Evolutionary conservation across 306 rosid genomes (phyloP), one percentile per base, ranked within the genome.

Genomic region (Cicer cuneatum): DNA sequence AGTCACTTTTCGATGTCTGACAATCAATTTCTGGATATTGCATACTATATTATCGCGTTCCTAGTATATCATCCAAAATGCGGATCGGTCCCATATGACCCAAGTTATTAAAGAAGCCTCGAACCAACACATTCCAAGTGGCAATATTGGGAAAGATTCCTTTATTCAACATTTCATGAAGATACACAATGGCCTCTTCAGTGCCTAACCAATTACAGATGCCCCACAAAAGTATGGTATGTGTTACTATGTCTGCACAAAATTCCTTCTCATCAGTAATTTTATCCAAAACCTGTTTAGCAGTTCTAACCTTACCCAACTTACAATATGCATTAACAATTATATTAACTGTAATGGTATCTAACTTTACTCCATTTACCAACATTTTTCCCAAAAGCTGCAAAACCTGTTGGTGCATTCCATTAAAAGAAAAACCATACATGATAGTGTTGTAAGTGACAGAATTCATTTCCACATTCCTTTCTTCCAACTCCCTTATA

Each of bases 31-130:
- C 11, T 41, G 51, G 73, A 74, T 62, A 47, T 56, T 13, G 13
- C 52, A 64, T 9, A 18, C 71, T 19, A 19, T 8, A 66, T 66
- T 74, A 83, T 75, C 80, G 64, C 35, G 84, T 81, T 37, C 72
- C 76, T 79, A 91, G 61, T 29, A 93, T 84, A 74, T 88, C 86
- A 71, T 88, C 96, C 73, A 91, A 70, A 80, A 91, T 77, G 77
- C 90, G 83, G 38, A 90, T 82, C 40, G 98, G 97, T 78, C 92
- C 90, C 71, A 89, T 74, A 83, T 91, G 96, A 73, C 96, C 95
- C 76, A 88, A 80, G 78, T 79, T 76, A 92, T 82, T 77, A 76
- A 94, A 92, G 71, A 90, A 83, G 76, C 89, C 87, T 70, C 77
- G 87, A 56, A 94, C 89, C 35, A 94, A 81, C 69, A 76, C 87